Conservation (phyloP, 75 land plant species). For the Chamaecyparis obtusa region DNA sequence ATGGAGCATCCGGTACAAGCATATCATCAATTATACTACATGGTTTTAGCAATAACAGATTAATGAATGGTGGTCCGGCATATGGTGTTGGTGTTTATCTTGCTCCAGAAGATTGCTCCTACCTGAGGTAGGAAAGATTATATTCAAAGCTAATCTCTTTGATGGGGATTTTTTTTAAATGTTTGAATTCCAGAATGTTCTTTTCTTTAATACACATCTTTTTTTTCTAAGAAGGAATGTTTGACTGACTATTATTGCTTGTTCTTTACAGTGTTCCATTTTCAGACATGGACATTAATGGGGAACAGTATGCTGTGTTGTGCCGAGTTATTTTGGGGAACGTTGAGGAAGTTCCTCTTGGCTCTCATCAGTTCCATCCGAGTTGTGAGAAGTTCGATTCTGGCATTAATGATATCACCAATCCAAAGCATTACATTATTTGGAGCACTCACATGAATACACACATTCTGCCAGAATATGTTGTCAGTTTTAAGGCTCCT, state of each 20-base stretch:
- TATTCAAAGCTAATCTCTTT: neutral
- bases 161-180: neutral
- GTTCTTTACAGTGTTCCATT: constrained; percentile 48
- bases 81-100: constrained; percentile 86
- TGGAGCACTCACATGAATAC: constrained; percentile 63
- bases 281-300: constrained; percentile 80
- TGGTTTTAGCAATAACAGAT: constrained; percentile 54
- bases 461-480: constrained; percentile 50
- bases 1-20: constrained; percentile 46
- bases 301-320: constrained; percentile 44
- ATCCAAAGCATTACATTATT: constrained; percentile 46
- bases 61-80: constrained; percentile 20
- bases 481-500: constrained; percentile 48
- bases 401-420: constrained; percentile 46
- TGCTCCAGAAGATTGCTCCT: constrained; percentile 47
- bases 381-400: constrained; percentile 42
- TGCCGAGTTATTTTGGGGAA: constrained; percentile 75
- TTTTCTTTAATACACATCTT: neutral
- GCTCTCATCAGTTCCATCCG: constrained; percentile 52
- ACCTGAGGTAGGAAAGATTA: constrained; percentile 42
- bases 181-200: neutral
- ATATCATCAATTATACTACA: constrained; percentile 40
- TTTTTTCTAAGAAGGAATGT: neutral
- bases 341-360: constrained; percentile 45
- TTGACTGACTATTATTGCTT: neutral